These are phyloP conservation scores for Leucocoprinus sp. DNA, from an alignment of 768 basidiomycete genomes.

Conservation along the genomic window DNA sequence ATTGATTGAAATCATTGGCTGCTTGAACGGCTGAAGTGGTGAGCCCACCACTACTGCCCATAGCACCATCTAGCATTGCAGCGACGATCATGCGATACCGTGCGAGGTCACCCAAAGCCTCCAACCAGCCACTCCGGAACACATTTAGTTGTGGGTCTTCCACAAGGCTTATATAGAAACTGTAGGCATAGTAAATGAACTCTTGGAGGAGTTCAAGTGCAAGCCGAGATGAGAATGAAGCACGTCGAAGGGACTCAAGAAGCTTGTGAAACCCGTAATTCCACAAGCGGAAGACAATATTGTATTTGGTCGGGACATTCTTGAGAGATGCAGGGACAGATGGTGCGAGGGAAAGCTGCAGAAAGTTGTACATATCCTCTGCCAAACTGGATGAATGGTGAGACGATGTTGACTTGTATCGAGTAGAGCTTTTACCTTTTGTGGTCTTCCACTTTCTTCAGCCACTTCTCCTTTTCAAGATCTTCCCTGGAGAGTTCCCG, in stretches of 20 bases:
- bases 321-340: conserved; percentile 83
- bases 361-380: conserved; percentile 83
- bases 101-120: conserved; percentile 93
- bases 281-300: conserved; percentile 93
- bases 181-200: conserved; percentile 92
- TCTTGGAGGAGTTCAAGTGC: conserved; percentile 91
- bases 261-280: conserved; percentile 84
- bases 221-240: conserved; percentile 57
- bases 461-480: conserved; percentile 69
- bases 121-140: conserved; percentile 86
- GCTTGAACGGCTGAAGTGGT: conserved; percentile 40
- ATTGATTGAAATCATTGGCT: conserved; percentile 35
- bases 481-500: conserved; percentile 44
- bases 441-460: conserved; percentile 65
- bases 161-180: conserved; percentile 83
- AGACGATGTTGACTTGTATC: conserved; percentile 7
- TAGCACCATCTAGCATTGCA: conserved; percentile 58
- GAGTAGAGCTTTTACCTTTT: conserved; percentile 48
- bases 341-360: conserved; percentile 79
- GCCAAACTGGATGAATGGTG: conserved; percentile 51
- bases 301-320: conserved; percentile 88
- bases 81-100: conserved; percentile 95
- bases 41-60: conserved; percentile 34
- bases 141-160: conserved; percentile 66
- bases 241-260: conserved; percentile 83